Evolutionary conservation across 2,329 filamentous ascomycete species (phyloP), one percentile per base, ranked within the genome.

Genomic region (Karstenula rhodostoma): DNA sequence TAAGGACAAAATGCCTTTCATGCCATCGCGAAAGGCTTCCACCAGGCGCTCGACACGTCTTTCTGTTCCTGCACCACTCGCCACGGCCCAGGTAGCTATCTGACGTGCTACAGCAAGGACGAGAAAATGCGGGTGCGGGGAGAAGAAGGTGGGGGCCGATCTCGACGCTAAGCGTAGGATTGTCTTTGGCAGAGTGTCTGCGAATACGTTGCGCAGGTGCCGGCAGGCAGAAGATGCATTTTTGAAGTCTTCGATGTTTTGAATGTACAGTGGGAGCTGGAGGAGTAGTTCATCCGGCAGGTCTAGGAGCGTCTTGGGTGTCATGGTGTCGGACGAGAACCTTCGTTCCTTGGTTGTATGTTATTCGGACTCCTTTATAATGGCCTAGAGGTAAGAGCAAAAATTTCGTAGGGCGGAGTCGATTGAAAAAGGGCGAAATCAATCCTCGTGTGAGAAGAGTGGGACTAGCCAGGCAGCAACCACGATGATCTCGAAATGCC

Each of bases 101-200:
- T 35, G 40, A 27, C 40, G 52, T 12, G 52, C 52, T 12, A 55
- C 42, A 37, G 25, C 27, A 4, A 55, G 52, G 27, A 43, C 52
- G 9, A 55, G 52, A 19, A 55, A 55, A 19, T 46, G 13, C 2
- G 52, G 52, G 6, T 55, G 52, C 29, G 52, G 52, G 13, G 40
- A 33, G 42, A 55, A 55, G 40, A 55, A 55, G 40, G 52, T 55
- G 6, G 52, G 52, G 52, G 42, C 52, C 37, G 52, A 46, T 2
- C 29, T 17, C 13, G 52, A 19, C 23, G 52, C 52, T 29, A 55
- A 32, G n/a, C 15, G 42, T 22, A 55, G 52, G 27, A 55, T 46
- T 0, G 52, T 55, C n/a, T 55, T 46, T 33, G 52, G 52, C 27
- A 55, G 29, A 13, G 52, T 55, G 7, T 55, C 29, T 7, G n/a